phyloP scores from a whole-genome alignment of 257 asterid species.

The Petrea volubilis region DNA sequence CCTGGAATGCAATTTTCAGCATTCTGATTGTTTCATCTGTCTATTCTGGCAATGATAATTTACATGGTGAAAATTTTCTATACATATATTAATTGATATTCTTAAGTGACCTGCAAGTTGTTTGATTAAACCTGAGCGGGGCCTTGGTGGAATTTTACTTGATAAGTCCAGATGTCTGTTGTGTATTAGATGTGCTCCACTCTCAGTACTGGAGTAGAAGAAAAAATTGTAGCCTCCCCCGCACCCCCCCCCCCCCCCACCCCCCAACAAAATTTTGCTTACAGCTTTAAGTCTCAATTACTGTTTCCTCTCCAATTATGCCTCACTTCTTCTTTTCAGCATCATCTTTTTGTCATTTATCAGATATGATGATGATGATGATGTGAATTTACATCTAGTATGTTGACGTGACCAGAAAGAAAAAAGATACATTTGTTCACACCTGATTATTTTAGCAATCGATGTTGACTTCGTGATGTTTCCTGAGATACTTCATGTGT shows the following conservation, averaged over 20 bases:
- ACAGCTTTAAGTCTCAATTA: conserved; percentile 12
- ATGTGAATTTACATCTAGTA: conserved; percentile 4
- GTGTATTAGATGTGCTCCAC: conserved; percentile 33
- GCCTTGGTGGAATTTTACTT: conserved; percentile 38
- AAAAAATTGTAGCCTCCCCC: conserved; percentile 1
- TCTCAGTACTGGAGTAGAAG: conserved; percentile 9
- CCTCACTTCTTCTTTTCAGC: conserved; percentile 2
- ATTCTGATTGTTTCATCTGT: neutral
- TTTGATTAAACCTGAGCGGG: conserved; percentile 37
- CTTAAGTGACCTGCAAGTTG: conserved; percentile 31
- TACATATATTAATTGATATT: neutral
- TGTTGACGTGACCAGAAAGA: conserved; percentile 13
- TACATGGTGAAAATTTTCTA: neutral
- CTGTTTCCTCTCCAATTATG: conserved; percentile 9
- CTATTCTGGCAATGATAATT: neutral
- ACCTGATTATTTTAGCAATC: conserved; percentile 13
- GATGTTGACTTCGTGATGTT: conserved; percentile 8
- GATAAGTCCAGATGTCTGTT: conserved; percentile 15
- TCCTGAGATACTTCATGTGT: conserved; percentile 9
- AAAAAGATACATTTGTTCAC: neutral
- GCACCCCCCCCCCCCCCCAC: too few relatives aligned
- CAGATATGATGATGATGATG: conserved; percentile 1
- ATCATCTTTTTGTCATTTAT: neutral
- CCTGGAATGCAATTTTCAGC: neutral
- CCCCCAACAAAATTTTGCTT: conserved; percentile 13